Base-by-base conservation (phyloP, 805 yeast species). In the Monosporozyma aerobia region DNA sequence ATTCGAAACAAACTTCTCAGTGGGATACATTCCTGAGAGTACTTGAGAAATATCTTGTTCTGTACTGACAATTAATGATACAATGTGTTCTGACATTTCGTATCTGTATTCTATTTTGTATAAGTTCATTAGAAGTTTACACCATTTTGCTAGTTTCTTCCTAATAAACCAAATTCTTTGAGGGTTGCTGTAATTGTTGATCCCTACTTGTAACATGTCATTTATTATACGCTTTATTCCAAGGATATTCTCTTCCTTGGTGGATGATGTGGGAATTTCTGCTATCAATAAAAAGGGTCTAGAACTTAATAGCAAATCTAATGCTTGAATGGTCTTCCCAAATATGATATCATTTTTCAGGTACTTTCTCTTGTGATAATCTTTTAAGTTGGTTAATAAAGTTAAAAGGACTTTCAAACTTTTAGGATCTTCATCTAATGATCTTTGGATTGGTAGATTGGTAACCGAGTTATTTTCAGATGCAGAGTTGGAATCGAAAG, bases 151-250 rank as follows among this genome's bases (percentile, higher is more conserved):
- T n/a, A 65, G 9, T 43, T 59, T 66, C 46, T 50, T 56, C 44
- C 65, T 54, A 19, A 66, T 23, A n/a, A 59, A 55, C 69, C 68
- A 66, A 44, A 60, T 29, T 19, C 67, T 55, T 30, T 59, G 57
- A 3, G 51, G 47, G 3, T 30, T 30, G 11, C 54, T 51, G 48
- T 53, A 58, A 47, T 64, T 56, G 1, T 54, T 35, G 10, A 52
- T 44, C 1, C 61, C 51, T 13, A 64, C 53, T 6, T 56, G 53
- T 9, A 59, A 27, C 23, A 64, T 45, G 22, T 56, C 57, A 3
- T 56, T 55, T 8, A 61, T 45, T 5, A 64, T 39, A 35, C 52
- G 32, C 4, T 56, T 50, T 16, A 64, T 55, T 10, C 64, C 68
- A 10, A 52, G n/a, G 4, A 43, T 43, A 8, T 5, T 27, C 11